Evolutionary conservation across 805 yeast genomes (phyloP).

Genomic region (Tetrapisispora namnaoensis): DNA sequence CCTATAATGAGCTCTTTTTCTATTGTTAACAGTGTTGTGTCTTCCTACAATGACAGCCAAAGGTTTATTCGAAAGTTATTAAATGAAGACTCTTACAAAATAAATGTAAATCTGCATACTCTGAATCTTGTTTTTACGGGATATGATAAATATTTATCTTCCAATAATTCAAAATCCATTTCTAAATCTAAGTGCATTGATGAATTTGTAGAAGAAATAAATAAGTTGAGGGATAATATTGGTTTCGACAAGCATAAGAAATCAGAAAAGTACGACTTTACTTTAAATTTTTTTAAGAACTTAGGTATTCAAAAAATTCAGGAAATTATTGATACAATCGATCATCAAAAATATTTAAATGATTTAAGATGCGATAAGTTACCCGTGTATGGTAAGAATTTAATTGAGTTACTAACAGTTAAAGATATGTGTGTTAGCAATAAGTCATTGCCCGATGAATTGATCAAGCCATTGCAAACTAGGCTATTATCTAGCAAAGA

Average conservation of each 20-base stretch:
- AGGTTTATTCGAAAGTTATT: conserved; percentile 29
- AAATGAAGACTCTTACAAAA: neutral
- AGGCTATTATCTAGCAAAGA: conserved; percentile 36
- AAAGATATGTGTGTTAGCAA: neutral
- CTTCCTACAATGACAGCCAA: conserved; percentile 37
- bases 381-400: conserved; percentile 62
- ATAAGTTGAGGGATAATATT: conserved; percentile 30
- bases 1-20: conserved; percentile 90
- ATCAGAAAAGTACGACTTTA: conserved; percentile 26
- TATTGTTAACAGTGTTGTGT: conserved; percentile 51
- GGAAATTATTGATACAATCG: conserved; percentile 41
- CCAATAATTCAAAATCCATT: conserved; percentile 39
- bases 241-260: conserved; percentile 5
- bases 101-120: conserved; percentile 39
- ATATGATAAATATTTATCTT: conserved; percentile 34
- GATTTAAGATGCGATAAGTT: conserved; percentile 48
- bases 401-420: conserved; percentile 34
- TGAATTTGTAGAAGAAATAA: conserved; percentile 36
- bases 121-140: conserved; percentile 51
- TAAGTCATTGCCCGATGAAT: conserved; percentile 16
- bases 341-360: conserved; percentile 55
- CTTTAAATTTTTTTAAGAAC: conserved; percentile 51
- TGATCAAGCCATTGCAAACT: conserved; percentile 35
- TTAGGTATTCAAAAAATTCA: conserved; percentile 43
- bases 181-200: conserved; percentile 38